These are phyloP conservation scores for Metschnikowia peoriensis DNA, from an alignment of 805 yeast genomes.

Conservation along the genomic window DNA sequence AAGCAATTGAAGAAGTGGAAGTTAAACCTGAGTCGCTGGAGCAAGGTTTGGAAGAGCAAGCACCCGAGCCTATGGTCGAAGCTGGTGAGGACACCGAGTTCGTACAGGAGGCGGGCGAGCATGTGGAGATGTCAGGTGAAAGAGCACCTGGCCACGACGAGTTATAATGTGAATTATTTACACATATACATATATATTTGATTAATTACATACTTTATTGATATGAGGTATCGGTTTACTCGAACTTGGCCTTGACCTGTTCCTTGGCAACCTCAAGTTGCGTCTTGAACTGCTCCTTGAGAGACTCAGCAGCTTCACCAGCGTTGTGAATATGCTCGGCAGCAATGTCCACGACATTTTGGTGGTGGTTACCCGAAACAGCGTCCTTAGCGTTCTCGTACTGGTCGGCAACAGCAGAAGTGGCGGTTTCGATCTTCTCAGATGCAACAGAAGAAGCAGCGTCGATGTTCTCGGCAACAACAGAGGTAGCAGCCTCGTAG, in stretches of 20 bases:
- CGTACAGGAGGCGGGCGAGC: conserved; percentile 12
- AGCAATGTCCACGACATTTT: conserved; percentile 9
- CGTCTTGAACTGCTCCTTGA: conserved; percentile 10
- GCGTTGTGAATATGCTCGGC: conserved; percentile 1
- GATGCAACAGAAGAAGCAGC: not conserved
- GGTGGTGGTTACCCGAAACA: conserved; percentile 5
- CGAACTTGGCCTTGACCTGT: conserved; percentile 17
- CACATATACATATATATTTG: not conserved
- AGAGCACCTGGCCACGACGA: conserved; percentile 4
- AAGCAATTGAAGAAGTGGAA: not conserved
- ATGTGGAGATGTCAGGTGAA: conserved; percentile 5
- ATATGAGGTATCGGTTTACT: conserved; percentile 2
- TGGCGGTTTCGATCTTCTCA: conserved; percentile 1
- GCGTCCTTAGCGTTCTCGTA: conserved; percentile 9
- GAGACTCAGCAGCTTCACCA: conserved; percentile 8
- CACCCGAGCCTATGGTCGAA: not conserved
- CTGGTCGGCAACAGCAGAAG: conserved; percentile 7
- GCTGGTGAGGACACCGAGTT: conserved; percentile 9
- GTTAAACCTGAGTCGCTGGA: not conserved
- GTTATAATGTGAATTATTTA: not conserved
- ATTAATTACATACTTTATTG: conserved; percentile 2
- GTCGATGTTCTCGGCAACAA: conserved; percentile 9
- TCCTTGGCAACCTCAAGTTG: conserved; percentile 11
- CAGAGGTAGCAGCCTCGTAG: conserved; percentile 6
- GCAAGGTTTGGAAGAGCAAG: not conserved